Percentiles rank a stretch among this genome's conserved stretches.
Evolutionary conservation across 2,329 filamentous ascomycete species (phyloP).

Genomic region (Cryphonectria japonica): DNA sequence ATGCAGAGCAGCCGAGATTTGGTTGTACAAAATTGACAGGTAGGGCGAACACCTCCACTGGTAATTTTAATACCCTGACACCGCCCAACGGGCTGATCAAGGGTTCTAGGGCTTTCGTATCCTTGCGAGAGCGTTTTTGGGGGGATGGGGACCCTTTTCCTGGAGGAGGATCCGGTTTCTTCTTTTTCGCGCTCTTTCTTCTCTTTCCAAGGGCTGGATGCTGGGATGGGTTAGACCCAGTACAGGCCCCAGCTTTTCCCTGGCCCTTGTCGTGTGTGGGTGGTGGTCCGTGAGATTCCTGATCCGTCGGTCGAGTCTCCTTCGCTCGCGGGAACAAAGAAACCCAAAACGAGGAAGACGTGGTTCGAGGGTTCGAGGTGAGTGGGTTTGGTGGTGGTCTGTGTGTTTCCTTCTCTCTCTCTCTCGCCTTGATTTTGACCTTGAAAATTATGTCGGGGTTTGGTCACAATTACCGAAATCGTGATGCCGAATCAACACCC

Average conservation of each 20-base stretch:
- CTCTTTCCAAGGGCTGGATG: neutral
- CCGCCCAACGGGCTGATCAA: slow-evolving; percentile 8
- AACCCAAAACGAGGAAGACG: neutral
- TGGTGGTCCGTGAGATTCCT: slow-evolving; percentile 7
- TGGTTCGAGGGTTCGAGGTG: neutral
- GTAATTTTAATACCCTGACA: slow-evolving; percentile 22
- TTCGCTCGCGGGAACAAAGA: neutral
- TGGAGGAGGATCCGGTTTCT: slow-evolving; percentile 5
- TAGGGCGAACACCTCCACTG: slow-evolving; percentile 23
- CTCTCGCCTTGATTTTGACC: neutral
- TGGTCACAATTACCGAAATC: slow-evolving; percentile 1
- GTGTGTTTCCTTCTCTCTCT: neutral
- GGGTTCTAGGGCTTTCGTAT: slow-evolving; percentile 14
- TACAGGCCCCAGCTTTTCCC: slow-evolving; percentile 2
- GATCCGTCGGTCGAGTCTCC: slow-evolving; percentile 3
- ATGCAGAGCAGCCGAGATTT: slow-evolving; percentile 28
- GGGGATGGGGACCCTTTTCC: neutral
- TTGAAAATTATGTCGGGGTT: slow-evolving; percentile 3
- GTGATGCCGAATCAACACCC: neutral
- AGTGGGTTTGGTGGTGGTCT: slow-evolving; percentile 4
- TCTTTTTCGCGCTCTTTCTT: neutral
- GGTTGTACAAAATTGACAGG: slow-evolving; percentile 26
- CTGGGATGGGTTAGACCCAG: slow-evolving; percentile 5
- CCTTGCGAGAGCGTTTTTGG: slow-evolving; percentile 8
- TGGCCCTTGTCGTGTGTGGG: neutral